These are phyloP conservation scores for Xylaria sp. DNA, from an alignment of 2,329 filamentous ascomycete species.

Conservation along the genomic window DNA sequence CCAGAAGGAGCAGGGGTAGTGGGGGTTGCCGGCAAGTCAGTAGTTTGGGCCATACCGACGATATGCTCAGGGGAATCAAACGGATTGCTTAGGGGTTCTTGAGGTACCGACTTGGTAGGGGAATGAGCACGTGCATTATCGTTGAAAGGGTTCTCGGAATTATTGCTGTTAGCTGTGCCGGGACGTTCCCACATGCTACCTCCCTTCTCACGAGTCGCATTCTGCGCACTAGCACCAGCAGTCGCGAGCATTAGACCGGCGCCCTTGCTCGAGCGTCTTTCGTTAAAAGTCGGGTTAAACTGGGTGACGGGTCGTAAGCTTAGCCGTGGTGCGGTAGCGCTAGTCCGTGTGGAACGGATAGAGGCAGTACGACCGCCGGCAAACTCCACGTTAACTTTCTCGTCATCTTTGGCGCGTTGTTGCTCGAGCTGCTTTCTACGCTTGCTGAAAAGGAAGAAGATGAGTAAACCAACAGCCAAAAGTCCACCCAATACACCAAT, in stretches of 20 bases:
- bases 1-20: slow-evolving; percentile 53
- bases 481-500: slow-evolving; percentile 81
- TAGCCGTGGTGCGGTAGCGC: slow-evolving; percentile 76
- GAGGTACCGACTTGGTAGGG: slow-evolving; percentile 48
- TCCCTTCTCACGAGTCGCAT: slow-evolving; percentile 47
- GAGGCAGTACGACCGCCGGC: slow-evolving; percentile 50
- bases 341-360: slow-evolving; percentile 55
- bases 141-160: slow-evolving; percentile 77
- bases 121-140: slow-evolving; percentile 60
- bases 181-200: slow-evolving; percentile 61
- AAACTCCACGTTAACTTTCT: slow-evolving; percentile 66
- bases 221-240: slow-evolving; percentile 40
- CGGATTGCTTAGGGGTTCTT: slow-evolving; percentile 50
- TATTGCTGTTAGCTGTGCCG: slow-evolving; percentile 55
- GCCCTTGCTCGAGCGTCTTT: slow-evolving; percentile 62
- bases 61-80: slow-evolving; percentile 50
- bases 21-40: slow-evolving; percentile 43
- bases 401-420: slow-evolving; percentile 65
- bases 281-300: slow-evolving; percentile 76
- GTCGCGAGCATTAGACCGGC: slow-evolving; percentile 53
- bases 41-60: slow-evolving; percentile 53
- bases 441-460: slow-evolving; percentile 76
- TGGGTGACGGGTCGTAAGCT: slow-evolving; percentile 87
- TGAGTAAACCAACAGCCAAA: slow-evolving; percentile 70
- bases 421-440: slow-evolving; percentile 74